Evolutionary conservation across 495 filamentous ascomycete genomes (phyloP), one percentile per base, ranked within the genome.

Genomic region (Antarctomyces pellizariae): DNA sequence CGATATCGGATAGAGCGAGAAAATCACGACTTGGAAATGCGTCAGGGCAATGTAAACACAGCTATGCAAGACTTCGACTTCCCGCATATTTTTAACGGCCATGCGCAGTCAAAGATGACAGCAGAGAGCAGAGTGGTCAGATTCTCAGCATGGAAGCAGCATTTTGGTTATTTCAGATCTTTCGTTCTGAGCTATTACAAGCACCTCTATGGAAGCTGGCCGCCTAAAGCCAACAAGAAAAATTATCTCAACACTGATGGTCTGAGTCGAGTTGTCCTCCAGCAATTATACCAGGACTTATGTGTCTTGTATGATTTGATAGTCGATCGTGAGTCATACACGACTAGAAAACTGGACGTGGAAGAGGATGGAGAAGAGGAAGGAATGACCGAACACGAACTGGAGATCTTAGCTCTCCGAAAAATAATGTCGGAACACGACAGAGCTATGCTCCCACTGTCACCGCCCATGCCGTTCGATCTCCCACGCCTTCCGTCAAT

Each of bases 401-500:
- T 59, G 36, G 39, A 36, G 15, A 44, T 49, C 17, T 43, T 57
- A 15, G 54, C 39, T 39, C 52, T 97, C 22, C 71, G 89, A 11
- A 65, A 62, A 20, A 56, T 95, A 8, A 51, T 91, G 34, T 59
- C 55, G 42, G 84, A 95, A 47, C 92, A 79, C 37, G 86, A 97
- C 45, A 65, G 71, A 30, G 77, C 71, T 17, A 73, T 69, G 2
- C 79, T 84, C 1, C 86, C 86, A 0, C 78, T 95, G 0, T 65
- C 79, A 29, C 86, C 86, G 2, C 79, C 82, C 0, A 68, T 95
- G 31, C 89, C 89, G 0, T 95, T 80, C 45, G 86, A 95, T 47
- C 54, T 77, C 12, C 89, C 86, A 12, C 62, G 68, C 37, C 39
- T 89, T 10, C 86, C 83, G 0, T 62, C 56, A 6, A 50, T 86